These are phyloP conservation scores for Ogataea glucozyma DNA, from an alignment of 805 yeast species.

Conservation along the genomic window DNA sequence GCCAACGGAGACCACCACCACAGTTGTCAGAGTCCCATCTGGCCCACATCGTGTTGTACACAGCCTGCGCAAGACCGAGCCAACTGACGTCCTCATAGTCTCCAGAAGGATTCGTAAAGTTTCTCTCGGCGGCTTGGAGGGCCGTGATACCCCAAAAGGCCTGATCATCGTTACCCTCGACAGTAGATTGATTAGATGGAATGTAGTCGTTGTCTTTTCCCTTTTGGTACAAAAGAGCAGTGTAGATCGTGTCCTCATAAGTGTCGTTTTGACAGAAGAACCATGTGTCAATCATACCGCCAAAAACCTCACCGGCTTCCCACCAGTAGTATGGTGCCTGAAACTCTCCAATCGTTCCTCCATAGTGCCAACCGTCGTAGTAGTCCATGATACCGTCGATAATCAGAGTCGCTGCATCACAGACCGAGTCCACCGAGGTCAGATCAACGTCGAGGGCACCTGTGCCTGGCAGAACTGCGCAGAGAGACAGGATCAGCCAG, in stretches of 20 bases:
- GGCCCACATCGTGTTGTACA: constrained; percentile 77
- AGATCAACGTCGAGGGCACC: constrained; percentile 3
- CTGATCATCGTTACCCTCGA: constrained; percentile 94
- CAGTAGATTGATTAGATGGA: constrained; percentile 77
- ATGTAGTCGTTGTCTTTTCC: constrained; percentile 67
- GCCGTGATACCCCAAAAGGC: constrained; percentile 90
- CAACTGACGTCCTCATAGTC: constrained; percentile 41
- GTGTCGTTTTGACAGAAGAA: constrained; percentile 68
- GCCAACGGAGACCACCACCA: constrained; percentile 89
- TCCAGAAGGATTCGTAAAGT: constrained; percentile 71
- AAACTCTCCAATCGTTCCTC: constrained; percentile 75
- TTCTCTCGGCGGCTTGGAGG: constrained; percentile 81
- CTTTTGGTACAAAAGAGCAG: constrained; percentile 65
- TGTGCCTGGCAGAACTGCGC: not conserved
- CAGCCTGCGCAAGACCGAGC: constrained; percentile 80
- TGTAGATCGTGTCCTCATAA: constrained; percentile 54
- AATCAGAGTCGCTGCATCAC: constrained; percentile 57
- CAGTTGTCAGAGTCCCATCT: constrained; percentile 72
- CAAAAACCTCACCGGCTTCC: constrained; percentile 85
- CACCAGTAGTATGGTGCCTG: constrained; percentile 83
- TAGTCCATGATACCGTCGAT: constrained; percentile 79
- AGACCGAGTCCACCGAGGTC: constrained; percentile 29
- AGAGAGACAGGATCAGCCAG: constrained; percentile 3
- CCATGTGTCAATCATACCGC: constrained; percentile 70
- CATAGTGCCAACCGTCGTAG: constrained; percentile 64